These are phyloP conservation scores for Alternaria atra DNA, from an alignment of 2,329 filamentous ascomycete species.

Conservation along the genomic window DNA sequence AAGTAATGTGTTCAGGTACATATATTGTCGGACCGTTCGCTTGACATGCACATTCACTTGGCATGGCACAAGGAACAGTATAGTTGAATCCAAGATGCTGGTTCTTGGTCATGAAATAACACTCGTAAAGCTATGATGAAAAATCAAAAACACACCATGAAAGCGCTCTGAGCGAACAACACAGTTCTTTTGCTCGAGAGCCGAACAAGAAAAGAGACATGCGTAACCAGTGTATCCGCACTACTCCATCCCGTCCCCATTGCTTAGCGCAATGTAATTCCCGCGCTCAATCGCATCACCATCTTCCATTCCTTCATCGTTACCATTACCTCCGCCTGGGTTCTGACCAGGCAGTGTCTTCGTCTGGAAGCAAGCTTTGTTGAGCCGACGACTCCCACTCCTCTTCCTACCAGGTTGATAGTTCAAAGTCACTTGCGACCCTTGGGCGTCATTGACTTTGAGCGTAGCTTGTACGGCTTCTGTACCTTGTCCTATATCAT, in stretches of 20 bases:
- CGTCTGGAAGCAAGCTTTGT: constrained; percentile 4
- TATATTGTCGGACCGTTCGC: too few species aligned
- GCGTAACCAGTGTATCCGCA: not conserved
- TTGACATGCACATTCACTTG: not conserved
- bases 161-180: not conserved
- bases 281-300: not conserved
- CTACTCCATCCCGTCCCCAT: not conserved
- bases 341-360: constrained; percentile 3
- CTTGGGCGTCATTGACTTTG: not conserved
- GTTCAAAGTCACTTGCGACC: not conserved
- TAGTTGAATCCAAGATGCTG: not conserved
- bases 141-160: not conserved
- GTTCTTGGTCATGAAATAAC: not conserved
- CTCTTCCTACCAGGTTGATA: not conserved
- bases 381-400: constrained; percentile 6
- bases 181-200: not conserved
- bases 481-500: constrained; percentile 23
- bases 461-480: constrained; percentile 22
- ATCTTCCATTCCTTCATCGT: not conserved
- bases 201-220: not conserved
- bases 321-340: not conserved
- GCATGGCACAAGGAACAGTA: not conserved
- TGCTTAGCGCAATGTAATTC: not conserved
- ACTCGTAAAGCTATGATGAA: not conserved
- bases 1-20: not conserved